Conservation (phyloP, 257 asterid species). For the Prunella vulgaris region DNA sequence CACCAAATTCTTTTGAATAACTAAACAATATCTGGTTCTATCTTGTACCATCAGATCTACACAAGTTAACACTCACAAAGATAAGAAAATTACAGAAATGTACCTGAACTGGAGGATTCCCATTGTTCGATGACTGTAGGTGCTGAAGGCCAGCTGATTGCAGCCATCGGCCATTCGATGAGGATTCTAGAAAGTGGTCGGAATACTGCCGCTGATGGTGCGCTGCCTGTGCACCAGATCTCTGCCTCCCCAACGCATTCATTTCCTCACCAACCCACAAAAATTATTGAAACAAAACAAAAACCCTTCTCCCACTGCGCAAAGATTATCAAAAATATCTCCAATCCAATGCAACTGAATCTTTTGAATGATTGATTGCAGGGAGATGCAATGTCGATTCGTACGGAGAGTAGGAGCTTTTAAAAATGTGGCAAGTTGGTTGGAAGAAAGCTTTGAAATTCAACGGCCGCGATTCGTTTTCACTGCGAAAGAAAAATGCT, state of each 20-base stretch:
- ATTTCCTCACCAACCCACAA: slow-evolving; percentile 33
- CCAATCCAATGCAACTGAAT: not conserved
- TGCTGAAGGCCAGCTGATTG: slow-evolving; percentile 96
- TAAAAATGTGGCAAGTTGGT: not conserved
- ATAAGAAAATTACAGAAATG: not conserved
- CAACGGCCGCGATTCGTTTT: slow-evolving; percentile 13
- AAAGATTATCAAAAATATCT: not conserved
- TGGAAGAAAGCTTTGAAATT: slow-evolving; percentile 15
- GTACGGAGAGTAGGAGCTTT: slow-evolving; percentile 14
- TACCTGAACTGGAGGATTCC: slow-evolving; percentile 69
- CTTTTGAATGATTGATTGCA: not conserved
- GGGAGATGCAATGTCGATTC: slow-evolving; percentile 1
- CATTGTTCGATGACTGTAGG: slow-evolving; percentile 65
- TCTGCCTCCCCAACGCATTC: slow-evolving; percentile 91
- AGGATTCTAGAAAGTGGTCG: slow-evolving; percentile 62
- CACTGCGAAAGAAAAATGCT: not conserved
- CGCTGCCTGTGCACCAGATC: slow-evolving; percentile 71
- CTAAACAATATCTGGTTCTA: not conserved
- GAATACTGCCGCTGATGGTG: slow-evolving; percentile 88
- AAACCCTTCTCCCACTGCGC: not conserved
- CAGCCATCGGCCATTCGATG: slow-evolving; percentile 85
- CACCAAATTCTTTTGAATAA: not conserved
- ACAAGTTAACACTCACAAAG: not conserved
- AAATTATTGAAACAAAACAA: not conserved
- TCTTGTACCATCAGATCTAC: slow-evolving; percentile 36